phyloP scores from a whole-genome alignment of 1,284 basidiomycete genomes.

The Malassezia sympodialis region DNA sequence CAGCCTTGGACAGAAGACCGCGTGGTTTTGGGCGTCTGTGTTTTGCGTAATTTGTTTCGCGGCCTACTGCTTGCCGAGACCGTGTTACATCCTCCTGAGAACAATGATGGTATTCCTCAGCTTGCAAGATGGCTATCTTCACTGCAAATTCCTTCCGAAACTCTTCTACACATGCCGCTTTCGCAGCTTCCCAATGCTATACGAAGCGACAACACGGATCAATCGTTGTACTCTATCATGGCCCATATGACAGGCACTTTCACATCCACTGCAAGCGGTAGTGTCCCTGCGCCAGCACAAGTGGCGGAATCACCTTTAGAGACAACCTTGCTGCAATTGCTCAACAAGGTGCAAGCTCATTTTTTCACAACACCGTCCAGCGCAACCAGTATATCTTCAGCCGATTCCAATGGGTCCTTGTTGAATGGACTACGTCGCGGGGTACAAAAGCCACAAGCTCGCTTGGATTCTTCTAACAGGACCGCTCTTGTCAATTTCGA shows the following conservation, averaged over 20 bases:
- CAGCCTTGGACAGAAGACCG: constrained; percentile 7
- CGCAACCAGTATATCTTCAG: neutral
- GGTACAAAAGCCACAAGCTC: neutral
- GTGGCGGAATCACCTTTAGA: neutral
- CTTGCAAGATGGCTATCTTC: neutral
- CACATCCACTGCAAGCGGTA: neutral
- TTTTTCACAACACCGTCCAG: neutral
- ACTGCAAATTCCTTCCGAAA: neutral
- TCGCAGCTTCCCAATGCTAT: neutral
- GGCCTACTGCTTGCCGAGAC: constrained; percentile 34
- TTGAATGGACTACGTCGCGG: neutral
- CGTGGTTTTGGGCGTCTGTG: constrained; percentile 33
- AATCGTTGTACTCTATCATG: neutral
- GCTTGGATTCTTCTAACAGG: neutral
- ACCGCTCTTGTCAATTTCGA: neutral
- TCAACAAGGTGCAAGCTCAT: neutral
- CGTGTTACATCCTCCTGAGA: constrained; percentile 19
- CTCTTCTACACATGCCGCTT: constrained; percentile 1
- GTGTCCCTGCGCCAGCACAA: neutral
- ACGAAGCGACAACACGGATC: neutral
- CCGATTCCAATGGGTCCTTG: neutral
- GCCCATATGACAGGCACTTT: neutral
- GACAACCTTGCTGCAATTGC: neutral
- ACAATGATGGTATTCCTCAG: neutral
- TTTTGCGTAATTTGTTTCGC: constrained; percentile 44